Evolutionary conservation across 495 filamentous ascomycete species (phyloP), one percentile per base, ranked within the genome.

Genomic region (Annulohypoxylon bovei): DNA sequence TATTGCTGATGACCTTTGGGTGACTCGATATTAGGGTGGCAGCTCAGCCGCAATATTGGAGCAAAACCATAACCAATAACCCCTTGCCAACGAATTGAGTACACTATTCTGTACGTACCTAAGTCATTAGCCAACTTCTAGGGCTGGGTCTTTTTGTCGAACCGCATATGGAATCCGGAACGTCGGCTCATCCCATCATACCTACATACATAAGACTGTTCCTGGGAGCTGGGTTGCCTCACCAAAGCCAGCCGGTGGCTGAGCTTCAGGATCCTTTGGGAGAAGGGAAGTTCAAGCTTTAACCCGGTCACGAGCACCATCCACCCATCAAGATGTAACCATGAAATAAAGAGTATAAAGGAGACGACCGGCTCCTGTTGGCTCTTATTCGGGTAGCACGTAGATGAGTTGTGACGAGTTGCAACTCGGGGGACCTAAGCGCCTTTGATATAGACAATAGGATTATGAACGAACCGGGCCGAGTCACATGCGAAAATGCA

Each of bases 1-100:
- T 60, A 49, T 49, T 50, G 20, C 44, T 50, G 50, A 55, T 55
- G 25, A 27, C 49, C 9, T 40, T 50, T 50, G 46, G 20, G 25
- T 27, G 53, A 32, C 22, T 44, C 42, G 42, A 46, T 47, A 57
- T 54, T 47, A 53, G 50, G 59, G 33, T 37, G 62, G 60, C 27
- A 56, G 73, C 74, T 74, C 74, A 76, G 74, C 71, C 71, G 74
- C 74, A 67, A 74, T 67, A 65, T 30, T 65, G 74, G 74, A 54
- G 67, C 61, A 74, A 37, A 42, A 42, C 39, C 39, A 42, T n/a
- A 42, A 49, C 69, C 60, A 71, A 70, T 59, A 47, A 65, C 23
- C 56, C 30, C 28, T 20, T 39, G 62, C 40, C 54, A 39, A 50
- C 27, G 28, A 62, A 52, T 63, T 28, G 53, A 52, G 53, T 47